Evolutionary conservation across 192 early-diverging fungal genomes (phyloP).

Genomic region (Chytriomyces confervae): DNA sequence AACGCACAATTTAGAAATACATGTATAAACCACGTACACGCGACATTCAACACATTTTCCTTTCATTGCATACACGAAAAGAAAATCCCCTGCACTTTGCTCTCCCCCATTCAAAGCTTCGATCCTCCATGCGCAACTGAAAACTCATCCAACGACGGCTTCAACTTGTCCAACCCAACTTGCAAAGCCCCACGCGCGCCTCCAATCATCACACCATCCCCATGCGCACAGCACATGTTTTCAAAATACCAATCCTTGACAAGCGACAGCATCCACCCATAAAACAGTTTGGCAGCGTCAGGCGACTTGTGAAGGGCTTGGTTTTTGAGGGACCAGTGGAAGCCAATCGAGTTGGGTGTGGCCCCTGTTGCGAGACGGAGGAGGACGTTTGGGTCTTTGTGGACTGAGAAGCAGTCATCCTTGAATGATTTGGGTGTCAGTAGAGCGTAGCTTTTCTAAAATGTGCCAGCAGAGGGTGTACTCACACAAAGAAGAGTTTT

Average conservation of each 20-base stretch:
- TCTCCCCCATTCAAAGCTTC: too few relatives aligned
- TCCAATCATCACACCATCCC: slow-evolving; percentile 26
- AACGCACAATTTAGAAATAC: too few relatives aligned
- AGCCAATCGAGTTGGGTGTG: slow-evolving; percentile 19
- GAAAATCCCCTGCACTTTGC: too few relatives aligned
- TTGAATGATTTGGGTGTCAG: not conserved
- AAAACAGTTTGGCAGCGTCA: slow-evolving; percentile 33
- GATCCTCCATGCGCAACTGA: slow-evolving; percentile 16
- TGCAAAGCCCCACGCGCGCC: slow-evolving; percentile 14
- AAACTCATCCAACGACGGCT: not conserved
- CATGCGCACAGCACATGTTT: slow-evolving; percentile 31
- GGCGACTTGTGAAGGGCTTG: not conserved
- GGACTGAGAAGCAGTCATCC: slow-evolving; percentile 29
- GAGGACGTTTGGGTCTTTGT: slow-evolving; percentile 17
- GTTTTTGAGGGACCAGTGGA: slow-evolving; percentile 21
- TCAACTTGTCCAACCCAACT: not conserved
- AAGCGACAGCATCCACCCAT: slow-evolving; percentile 21
- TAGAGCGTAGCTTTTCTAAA: too few relatives aligned
- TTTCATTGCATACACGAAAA: too few relatives aligned
- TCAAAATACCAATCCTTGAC: slow-evolving; percentile 43
- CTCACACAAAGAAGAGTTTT: slow-evolving; percentile 10
- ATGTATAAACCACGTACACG: too few relatives aligned
- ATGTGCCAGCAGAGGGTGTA: not conserved
- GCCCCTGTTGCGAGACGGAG: not conserved
- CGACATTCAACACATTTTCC: too few relatives aligned